Percentiles rank a stretch among this genome's conserved stretches.
These are phyloP conservation scores for Fusarium buharicum DNA, from an alignment of 2,329 filamentous ascomycete genomes.

Conservation along the genomic window DNA sequence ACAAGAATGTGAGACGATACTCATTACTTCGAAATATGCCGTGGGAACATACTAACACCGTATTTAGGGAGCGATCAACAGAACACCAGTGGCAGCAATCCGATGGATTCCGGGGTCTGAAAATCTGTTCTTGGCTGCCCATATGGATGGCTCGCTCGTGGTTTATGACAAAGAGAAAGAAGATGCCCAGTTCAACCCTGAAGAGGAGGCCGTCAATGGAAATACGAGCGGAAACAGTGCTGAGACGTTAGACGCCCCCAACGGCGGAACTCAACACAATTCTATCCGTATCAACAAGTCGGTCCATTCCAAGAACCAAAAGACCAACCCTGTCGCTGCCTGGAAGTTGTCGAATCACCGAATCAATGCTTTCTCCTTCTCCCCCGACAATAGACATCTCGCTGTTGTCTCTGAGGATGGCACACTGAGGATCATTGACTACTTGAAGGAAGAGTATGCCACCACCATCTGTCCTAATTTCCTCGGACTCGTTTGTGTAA, in stretches of 20 bases:
- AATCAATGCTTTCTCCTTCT: constrained; percentile 92
- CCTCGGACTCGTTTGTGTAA: constrained; percentile 2
- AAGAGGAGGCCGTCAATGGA: constrained; percentile 68
- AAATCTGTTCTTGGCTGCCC: constrained; percentile 88
- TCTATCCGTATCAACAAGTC: constrained; percentile 85
- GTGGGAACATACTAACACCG: constrained; percentile 20
- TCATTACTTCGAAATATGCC: neutral
- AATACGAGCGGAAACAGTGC: constrained; percentile 53
- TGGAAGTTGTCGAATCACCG: constrained; percentile 94
- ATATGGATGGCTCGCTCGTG: constrained; percentile 89
- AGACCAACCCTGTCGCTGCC: constrained; percentile 87
- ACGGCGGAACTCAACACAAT: constrained; percentile 51
- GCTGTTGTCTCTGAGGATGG: constrained; percentile 94
- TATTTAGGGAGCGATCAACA: constrained; percentile 83
- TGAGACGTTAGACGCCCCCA: constrained; percentile 51
- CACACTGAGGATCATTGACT: constrained; percentile 88
- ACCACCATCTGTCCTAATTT: neutral
- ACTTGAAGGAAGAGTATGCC: constrained; percentile 83
- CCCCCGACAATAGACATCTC: constrained; percentile 85
- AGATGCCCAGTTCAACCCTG: constrained; percentile 80
- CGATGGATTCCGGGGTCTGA: constrained; percentile 95
- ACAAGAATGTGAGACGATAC: constrained; percentile 79
- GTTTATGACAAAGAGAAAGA: constrained; percentile 99
- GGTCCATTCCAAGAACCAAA: constrained; percentile 92
- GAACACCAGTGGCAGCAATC: constrained; percentile 85